Evolutionary conservation across 768 basidiomycete genomes (phyloP), one percentile per base, ranked within the genome.

Genomic region (Tricholoma bakamatsutake): DNA sequence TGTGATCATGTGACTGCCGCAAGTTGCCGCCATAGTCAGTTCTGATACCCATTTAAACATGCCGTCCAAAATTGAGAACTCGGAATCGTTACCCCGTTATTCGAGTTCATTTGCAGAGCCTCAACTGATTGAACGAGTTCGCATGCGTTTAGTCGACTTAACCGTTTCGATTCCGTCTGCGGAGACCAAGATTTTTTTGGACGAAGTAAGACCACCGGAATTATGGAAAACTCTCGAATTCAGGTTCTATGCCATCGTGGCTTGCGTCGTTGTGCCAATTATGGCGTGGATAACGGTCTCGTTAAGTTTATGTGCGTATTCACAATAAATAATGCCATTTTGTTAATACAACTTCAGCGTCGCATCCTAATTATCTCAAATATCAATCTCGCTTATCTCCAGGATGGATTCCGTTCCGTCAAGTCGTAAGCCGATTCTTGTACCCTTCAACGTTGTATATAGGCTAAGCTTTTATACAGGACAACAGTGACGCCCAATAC

Each of bases 401-500:
- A 0, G 93, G 95, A 0, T 98, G 95, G 94, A 68, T 98, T 17
- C 82, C 85, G 59, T 88, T 85, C 37, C 83, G 91, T 30, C 68
- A 76, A 66, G 79, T 95, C 11, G 95, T 96, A 64, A 72, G 89
- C 77, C 5, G 30, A 48, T 39, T 11, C 9, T 48, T 52, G n/a
- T 35, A 10, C 8, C 34, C 15, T 17, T 49, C 50, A 31, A 42
- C 43, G 24, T 40, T 54, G 53, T 51, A n/a, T 21, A 35, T 17
- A 21, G n/a, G 33, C 60, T 61, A 55, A 49, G 24, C 31, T 40
- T 35, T 48, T 34, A 9, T 59, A 9, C 59, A 98, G 96, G 97
- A 99, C 69, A 90, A 88, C 65, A 93, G 90, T 59, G 97, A 98
- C 64, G 73, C 78, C 0, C 97, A 98, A 73, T 98, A 94, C 67